A percentile compares a stretch with the other conserved stretches of the same genome.
phyloP scores from a whole-genome alignment of 179 eudicot genomes.

The Pouteria campechiana region DNA sequence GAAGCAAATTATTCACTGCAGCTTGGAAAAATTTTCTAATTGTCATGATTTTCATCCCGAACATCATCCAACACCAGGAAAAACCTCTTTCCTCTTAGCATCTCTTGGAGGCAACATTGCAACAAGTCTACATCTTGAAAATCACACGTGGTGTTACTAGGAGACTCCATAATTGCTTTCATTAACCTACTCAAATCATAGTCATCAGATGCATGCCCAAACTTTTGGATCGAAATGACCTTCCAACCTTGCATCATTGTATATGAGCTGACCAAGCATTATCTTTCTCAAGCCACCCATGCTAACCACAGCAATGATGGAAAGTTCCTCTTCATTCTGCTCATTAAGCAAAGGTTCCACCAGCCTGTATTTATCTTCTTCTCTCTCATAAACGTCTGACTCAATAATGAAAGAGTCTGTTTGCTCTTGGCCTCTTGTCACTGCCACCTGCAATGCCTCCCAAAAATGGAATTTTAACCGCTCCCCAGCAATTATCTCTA shows the following conservation, averaged over 20 bases:
- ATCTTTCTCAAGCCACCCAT: slow-evolving; percentile 16
- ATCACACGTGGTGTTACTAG: neutral
- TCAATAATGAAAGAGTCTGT: slow-evolving; percentile 7
- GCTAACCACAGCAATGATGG: slow-evolving; percentile 1
- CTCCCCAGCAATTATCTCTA: slow-evolving; percentile 4
- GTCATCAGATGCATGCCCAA: slow-evolving; percentile 8
- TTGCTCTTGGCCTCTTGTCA: neutral
- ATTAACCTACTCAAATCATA: neutral
- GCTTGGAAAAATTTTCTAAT: slow-evolving; percentile 5
- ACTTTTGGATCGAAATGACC: neutral
- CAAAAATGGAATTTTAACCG: neutral
- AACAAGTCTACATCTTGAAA: neutral
- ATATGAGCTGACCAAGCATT: slow-evolving; percentile 6
- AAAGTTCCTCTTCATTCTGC: neutral
- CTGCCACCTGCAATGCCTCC: neutral
- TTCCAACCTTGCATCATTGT: slow-evolving; percentile 3
- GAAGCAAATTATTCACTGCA: slow-evolving; percentile 4
- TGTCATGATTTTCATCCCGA: neutral
- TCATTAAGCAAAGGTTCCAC: neutral
- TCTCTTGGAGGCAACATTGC: neutral
- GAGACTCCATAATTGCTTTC: neutral
- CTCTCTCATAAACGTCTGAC: slow-evolving; percentile 10
- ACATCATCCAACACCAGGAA: slow-evolving; percentile 12
- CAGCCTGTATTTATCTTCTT: slow-evolving; percentile 3
- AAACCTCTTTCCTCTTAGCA: slow-evolving; percentile 4